These are phyloP conservation scores for Xylaria sp. DNA, from an alignment of 2,329 filamentous ascomycete genomes.

Conservation along the genomic window DNA sequence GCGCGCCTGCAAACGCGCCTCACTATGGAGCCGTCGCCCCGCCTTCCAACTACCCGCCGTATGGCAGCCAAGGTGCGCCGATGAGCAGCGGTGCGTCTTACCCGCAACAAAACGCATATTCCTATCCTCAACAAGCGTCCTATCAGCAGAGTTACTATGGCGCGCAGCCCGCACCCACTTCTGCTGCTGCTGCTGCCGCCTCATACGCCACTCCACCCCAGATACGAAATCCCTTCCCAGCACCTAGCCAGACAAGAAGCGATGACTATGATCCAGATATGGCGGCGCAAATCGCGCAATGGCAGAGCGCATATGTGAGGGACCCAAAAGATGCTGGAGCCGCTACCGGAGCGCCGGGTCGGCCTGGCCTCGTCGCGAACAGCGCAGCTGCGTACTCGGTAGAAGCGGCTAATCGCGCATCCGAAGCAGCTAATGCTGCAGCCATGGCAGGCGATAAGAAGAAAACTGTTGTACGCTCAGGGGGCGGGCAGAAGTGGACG, in stretches of 20 bases:
- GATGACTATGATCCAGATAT: slow-evolving; percentile 77
- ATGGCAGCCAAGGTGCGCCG: slow-evolving; percentile 50
- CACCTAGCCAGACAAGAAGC: slow-evolving; percentile 61
- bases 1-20: slow-evolving; percentile 54
- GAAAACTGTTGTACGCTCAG: slow-evolving; percentile 88
- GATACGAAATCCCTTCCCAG: slow-evolving; percentile 84
- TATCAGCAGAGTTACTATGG: slow-evolving; percentile 53
- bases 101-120: slow-evolving; percentile 42
- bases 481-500: slow-evolving; percentile 92
- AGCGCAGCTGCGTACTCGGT: slow-evolving; percentile 54
- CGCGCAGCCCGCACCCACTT: slow-evolving; percentile 41
- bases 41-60: slow-evolving; percentile 51
- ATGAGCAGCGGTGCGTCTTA: slow-evolving; percentile 41
- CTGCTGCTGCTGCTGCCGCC: slow-evolving; percentile 53
- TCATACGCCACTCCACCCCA: slow-evolving; percentile 69
- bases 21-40: slow-evolving; percentile 57
- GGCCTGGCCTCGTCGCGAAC: slow-evolving; percentile 44
- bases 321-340: slow-evolving; percentile 63
- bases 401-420: slow-evolving; percentile 46
- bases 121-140: slow-evolving; percentile 47
- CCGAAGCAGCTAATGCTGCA: slow-evolving; percentile 54
- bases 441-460: slow-evolving; percentile 68
- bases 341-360: slow-evolving; percentile 39
- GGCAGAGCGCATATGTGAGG: slow-evolving; percentile 87
- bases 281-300: slow-evolving; percentile 92